These are phyloP conservation scores for Fraxinus sp. DNA, from an alignment of 305 asterid species.

Conservation along the genomic window DNA sequence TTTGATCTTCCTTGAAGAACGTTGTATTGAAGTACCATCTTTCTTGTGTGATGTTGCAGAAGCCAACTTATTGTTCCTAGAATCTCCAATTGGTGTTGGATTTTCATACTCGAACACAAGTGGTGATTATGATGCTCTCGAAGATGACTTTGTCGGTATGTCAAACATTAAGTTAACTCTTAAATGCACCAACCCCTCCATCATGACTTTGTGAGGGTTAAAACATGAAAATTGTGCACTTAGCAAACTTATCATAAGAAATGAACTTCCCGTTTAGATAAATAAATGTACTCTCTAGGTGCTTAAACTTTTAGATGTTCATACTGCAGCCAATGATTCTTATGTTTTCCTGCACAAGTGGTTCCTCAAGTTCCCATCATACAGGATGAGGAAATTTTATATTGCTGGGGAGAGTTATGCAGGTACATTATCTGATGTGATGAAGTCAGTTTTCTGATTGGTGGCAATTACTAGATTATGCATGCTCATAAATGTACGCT, in stretches of 20 bases:
- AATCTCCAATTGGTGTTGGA: constrained; percentile 95
- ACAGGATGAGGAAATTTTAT: constrained; percentile 49
- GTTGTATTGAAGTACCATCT: constrained; percentile 11
- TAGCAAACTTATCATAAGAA: background rate
- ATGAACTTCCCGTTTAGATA: background rate
- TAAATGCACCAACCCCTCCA: background rate
- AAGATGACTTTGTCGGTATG: constrained; percentile 80
- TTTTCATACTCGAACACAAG: constrained; percentile 80
- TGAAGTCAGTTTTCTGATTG: background rate
- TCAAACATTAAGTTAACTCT: background rate
- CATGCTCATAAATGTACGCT: background rate
- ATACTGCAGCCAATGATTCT: constrained; percentile 68
- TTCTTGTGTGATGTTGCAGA: constrained; percentile 50
- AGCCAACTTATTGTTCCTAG: constrained; percentile 85
- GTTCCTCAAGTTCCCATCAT: constrained; percentile 87
- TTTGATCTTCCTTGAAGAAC: background rate
- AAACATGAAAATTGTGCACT: background rate
- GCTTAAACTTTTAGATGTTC: background rate
- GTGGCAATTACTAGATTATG: background rate
- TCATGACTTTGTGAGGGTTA: background rate
- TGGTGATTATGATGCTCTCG: constrained; percentile 64
- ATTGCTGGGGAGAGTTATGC: constrained; percentile 97
- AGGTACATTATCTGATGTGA: background rate
- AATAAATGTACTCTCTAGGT: background rate
- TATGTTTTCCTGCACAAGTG: constrained; percentile 77